Conservation (phyloP, 768 basidiomycete species). For the Leucogyrophana mollusca region DNA sequence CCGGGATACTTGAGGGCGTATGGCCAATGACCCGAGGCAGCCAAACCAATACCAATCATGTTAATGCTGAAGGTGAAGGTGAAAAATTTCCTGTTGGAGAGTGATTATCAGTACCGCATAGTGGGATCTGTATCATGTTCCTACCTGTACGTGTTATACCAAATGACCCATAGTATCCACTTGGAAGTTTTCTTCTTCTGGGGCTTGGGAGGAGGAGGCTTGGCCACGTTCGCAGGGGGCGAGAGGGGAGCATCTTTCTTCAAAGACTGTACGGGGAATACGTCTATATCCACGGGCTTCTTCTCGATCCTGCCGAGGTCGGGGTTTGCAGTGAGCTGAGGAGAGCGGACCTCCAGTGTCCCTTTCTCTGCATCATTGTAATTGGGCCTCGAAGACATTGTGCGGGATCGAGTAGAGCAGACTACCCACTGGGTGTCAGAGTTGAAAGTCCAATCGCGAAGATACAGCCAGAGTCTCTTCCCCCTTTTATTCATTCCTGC, state of each 20-base stretch:
- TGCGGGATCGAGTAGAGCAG: conserved; percentile 10
- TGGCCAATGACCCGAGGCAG: conserved; percentile 62
- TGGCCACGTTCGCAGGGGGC: conserved; percentile 33
- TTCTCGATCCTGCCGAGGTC: conserved; percentile 38
- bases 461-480: background rate
- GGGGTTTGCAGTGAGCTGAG: conserved; percentile 24
- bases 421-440: conserved; percentile 10
- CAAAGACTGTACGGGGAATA: conserved; percentile 33
- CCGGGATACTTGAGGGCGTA: conserved; percentile 68
- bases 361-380: conserved; percentile 62
- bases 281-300: conserved; percentile 29
- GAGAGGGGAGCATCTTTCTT: conserved; percentile 42
- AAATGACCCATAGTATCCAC: conserved; percentile 61
- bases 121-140: conserved; percentile 10
- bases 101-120: conserved; percentile 1
- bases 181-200: conserved; percentile 57
- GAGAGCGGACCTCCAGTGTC: conserved; percentile 43
- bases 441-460: conserved; percentile 3
- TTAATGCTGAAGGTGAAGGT: conserved; percentile 61
- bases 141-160: conserved; percentile 81
- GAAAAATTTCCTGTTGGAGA: conserved; percentile 63
- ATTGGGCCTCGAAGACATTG: conserved; percentile 44
- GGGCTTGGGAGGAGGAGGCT: conserved; percentile 36
- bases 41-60: conserved; percentile 54
- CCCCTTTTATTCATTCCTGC: conserved; percentile 22